These are phyloP conservation scores for Beauveria sp. DNA, from an alignment of 2,329 filamentous ascomycete species.

Conservation along the genomic window DNA sequence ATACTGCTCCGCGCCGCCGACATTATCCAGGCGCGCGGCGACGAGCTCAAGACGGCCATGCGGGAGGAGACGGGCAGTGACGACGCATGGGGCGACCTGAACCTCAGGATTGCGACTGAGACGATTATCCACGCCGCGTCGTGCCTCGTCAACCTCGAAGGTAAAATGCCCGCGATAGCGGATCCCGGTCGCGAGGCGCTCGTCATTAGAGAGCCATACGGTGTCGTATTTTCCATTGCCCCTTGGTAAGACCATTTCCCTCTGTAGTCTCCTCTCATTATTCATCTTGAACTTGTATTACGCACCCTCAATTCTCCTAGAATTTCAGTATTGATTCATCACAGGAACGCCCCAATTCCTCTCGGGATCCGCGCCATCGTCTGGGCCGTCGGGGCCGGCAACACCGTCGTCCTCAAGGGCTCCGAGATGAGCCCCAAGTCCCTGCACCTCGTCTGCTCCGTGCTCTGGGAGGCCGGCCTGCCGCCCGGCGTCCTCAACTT, in stretches of 20 bases:
- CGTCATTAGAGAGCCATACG: slow-evolving; percentile 19
- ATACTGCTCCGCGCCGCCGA: slow-evolving; percentile 64
- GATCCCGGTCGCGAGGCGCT: slow-evolving; percentile 29
- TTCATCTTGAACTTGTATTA: no score
- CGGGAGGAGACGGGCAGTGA: slow-evolving; percentile 38
- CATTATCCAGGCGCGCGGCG: slow-evolving; percentile 49
- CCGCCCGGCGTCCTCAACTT: slow-evolving; percentile 64
- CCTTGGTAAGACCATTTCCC: slow-evolving; percentile 19
- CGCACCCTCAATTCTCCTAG: neutral
- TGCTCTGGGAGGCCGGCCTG: slow-evolving; percentile 63
- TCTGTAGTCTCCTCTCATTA: neutral
- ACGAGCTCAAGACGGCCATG: slow-evolving; percentile 56
- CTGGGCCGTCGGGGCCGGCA: slow-evolving; percentile 61
- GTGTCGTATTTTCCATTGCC: slow-evolving; percentile 24
- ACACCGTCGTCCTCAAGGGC: slow-evolving; percentile 63
- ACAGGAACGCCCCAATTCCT: slow-evolving; percentile 44
- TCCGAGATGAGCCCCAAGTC: slow-evolving; percentile 56
- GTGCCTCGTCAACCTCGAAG: slow-evolving; percentile 31
- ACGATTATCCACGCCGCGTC: slow-evolving; percentile 37
- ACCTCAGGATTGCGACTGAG: slow-evolving; percentile 28
- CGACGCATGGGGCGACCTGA: slow-evolving; percentile 33
- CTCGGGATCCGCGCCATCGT: slow-evolving; percentile 43
- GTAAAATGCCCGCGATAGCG: slow-evolving; percentile 27
- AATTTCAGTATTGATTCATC: no score
- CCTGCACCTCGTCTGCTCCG: slow-evolving; percentile 51